These are phyloP conservation scores for Microcos paniculata DNA, from an alignment of 345 rosid genomes.

Conservation along the genomic window DNA sequence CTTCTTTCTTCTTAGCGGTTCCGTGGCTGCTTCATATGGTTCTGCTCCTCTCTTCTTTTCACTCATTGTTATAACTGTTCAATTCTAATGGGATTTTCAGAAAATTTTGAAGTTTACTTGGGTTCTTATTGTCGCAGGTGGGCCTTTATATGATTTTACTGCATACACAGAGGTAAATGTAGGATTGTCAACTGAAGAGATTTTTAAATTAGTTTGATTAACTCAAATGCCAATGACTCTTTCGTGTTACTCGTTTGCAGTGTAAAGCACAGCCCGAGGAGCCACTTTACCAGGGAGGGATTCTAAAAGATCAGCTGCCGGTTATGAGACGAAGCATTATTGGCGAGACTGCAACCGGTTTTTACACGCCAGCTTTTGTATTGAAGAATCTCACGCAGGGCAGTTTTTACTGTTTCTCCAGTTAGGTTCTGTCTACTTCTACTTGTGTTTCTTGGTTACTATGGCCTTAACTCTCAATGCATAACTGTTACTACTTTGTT, in stretches of 20 bases:
- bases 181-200: background rate
- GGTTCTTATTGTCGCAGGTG: conserved; percentile 38
- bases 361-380: conserved; percentile 48
- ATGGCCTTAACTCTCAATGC: background rate
- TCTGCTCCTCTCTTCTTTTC: conserved; percentile 7
- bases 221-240: background rate
- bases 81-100: background rate
- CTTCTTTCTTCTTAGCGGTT: conserved; percentile 28
- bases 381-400: conserved; percentile 51
- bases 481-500: background rate
- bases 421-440: conserved; percentile 35
- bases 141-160: conserved; percentile 61
- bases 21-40: conserved; percentile 45
- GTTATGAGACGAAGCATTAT: background rate
- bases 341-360: conserved; percentile 9
- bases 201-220: background rate
- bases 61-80: background rate
- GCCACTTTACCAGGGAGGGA: conserved; percentile 77
- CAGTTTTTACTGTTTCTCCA: conserved; percentile 68
- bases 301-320: conserved; percentile 37
- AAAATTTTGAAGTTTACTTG: background rate
- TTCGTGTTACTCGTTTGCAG: conserved; percentile 35
- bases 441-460: background rate
- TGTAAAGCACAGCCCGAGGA: conserved; percentile 59
- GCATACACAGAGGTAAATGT: conserved; percentile 65